Evolutionary conservation across 2,329 filamentous ascomycete species (phyloP), one percentile per base, ranked within the genome.

Genomic region (Amesomyces nigricolor): DNA sequence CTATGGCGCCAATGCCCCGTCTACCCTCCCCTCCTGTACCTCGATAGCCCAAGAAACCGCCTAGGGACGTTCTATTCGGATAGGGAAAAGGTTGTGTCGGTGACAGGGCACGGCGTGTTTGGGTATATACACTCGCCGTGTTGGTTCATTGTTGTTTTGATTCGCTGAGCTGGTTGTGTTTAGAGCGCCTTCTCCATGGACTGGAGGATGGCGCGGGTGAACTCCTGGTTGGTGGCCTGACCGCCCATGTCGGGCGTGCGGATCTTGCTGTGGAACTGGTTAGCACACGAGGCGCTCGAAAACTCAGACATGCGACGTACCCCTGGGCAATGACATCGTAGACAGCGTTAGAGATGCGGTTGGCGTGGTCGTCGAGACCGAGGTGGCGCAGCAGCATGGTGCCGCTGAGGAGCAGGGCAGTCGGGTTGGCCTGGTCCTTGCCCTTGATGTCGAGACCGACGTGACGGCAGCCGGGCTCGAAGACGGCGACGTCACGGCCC

Each of bases 371-470:
- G 71, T 99, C 92, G 50, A 99, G 87, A 66, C 94, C 94, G 64
- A 99, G 83, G 78, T 99, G 94, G 71, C 94, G 88, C 72, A 99
- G 83, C 67, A 99, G 87, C 94, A 99, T 99, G 72, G 90, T 89
- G 63, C 91, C 91, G 58, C 90, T 96, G 62, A 99, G 87, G 65
- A 99, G 83, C 79, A 99, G 81, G 63, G 94, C 94, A 54, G 91
- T 96, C 52, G 94, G 94, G 83, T 99, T 99, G 64, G 94, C 94
- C 80, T 97, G 91, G 76, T 96, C 91, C 82, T 96, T 96, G 80
- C 94, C 94, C 86, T 97, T 91, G 79, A 99, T 99, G 74, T 99
- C 94, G 48, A 99, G 87, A 76, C 94, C 94, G 71, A 99, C 94
- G 82, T 99, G 94, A 77, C 94, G 88, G 86, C 94, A 99, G 63